Percentiles rank a stretch among this genome's conserved stretches.
Evolutionary conservation across 2,329 filamentous ascomycete genomes (phyloP).

Genomic region (Stemphylium vesicarium): DNA sequence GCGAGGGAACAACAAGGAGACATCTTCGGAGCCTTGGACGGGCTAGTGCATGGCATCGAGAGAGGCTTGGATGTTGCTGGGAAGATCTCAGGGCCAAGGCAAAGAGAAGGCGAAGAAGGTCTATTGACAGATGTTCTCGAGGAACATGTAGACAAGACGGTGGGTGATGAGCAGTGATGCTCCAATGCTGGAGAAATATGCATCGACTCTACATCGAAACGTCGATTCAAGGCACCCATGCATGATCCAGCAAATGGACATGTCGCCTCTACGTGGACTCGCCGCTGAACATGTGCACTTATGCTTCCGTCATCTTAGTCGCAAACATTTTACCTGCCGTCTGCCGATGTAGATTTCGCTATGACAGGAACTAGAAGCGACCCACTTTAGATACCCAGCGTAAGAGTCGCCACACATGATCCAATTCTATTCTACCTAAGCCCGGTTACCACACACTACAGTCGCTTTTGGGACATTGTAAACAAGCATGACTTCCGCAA

Average conservation of each 20-base stretch:
- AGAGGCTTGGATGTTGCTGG: slow-evolving; percentile 42
- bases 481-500: too few species aligned
- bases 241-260: neutral
- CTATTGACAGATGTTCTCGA: slow-evolving; percentile 6
- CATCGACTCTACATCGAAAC: neutral
- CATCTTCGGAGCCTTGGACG: slow-evolving; percentile 45
- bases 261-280: neutral
- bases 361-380: too few species aligned
- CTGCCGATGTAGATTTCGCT: neutral
- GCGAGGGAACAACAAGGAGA: slow-evolving; percentile 44
- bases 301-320: neutral
- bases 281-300: neutral
- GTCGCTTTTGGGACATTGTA: too few species aligned
- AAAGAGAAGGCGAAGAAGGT: slow-evolving; percentile 17
- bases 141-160: slow-evolving; percentile 8
- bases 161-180: slow-evolving; percentile 9
- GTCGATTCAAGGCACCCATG: neutral
- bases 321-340: neutral
- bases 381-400: too few species aligned
- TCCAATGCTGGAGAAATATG: neutral
- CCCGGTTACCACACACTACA: too few species aligned
- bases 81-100: slow-evolving; percentile 36
- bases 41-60: slow-evolving; percentile 47
- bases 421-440: too few species aligned
- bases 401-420: too few species aligned